phyloP scores from a whole-genome alignment of 371 early-diverging fungal species.

The Syncephalis plumigaleata region DNA sequence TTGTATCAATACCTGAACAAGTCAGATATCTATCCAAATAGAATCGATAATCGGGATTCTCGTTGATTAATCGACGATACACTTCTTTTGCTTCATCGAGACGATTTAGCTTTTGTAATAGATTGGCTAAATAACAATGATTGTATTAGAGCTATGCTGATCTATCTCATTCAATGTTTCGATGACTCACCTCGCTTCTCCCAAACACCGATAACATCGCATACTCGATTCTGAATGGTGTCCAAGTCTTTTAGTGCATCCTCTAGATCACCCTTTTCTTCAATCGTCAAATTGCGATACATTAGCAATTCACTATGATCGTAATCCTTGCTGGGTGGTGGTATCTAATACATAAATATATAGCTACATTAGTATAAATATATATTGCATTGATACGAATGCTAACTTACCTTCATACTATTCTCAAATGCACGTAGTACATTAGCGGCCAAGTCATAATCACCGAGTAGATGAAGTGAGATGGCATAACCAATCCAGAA shows the following conservation, averaged over 20 bases:
- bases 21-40: constrained; percentile 35
- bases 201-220: constrained; percentile 49
- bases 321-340: constrained; percentile 21
- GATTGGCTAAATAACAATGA: constrained; percentile 14
- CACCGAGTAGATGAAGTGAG: constrained; percentile 63
- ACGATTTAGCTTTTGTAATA: constrained; percentile 42
- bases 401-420: constrained; percentile 34
- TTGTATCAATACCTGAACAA: constrained; percentile 10
- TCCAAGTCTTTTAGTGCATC: constrained; percentile 59
- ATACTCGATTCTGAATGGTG: constrained; percentile 41
- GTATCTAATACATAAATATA: constrained; percentile 1
- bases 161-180: neutral
- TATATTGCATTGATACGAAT: neutral
- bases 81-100: constrained; percentile 51
- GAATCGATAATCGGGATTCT: constrained; percentile 61
- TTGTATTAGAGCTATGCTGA: no score
- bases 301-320: constrained; percentile 63
- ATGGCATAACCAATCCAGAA: constrained; percentile 81
- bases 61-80: constrained; percentile 50
- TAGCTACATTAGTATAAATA: neutral
- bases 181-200: constrained; percentile 35
- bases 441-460: constrained; percentile 53
- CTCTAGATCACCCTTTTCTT: constrained; percentile 59
- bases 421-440: constrained; percentile 52
- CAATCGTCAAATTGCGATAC: constrained; percentile 58